These are phyloP conservation scores for Lojkania enalia DNA, from an alignment of 2,329 filamentous ascomycete species.

Conservation along the genomic window DNA sequence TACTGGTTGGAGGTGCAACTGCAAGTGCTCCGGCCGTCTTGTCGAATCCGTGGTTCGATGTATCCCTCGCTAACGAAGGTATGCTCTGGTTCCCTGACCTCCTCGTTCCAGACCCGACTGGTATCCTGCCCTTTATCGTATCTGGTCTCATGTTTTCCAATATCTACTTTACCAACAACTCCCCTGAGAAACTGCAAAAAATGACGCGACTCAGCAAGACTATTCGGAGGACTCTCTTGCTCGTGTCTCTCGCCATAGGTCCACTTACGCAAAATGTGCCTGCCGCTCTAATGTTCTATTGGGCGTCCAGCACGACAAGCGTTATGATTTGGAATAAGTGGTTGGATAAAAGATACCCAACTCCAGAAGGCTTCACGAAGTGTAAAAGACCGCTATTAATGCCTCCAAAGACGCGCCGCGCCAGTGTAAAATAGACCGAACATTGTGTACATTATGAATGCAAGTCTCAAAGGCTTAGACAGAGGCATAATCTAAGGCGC, in stretches of 20 bases:
- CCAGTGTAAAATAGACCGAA: no score
- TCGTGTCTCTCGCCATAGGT: conserved; percentile 36
- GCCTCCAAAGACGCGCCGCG: conserved; percentile 6
- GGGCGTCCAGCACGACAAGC: conserved; percentile 39
- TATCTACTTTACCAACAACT: conserved; percentile 40
- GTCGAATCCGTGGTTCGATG: conserved; percentile 46
- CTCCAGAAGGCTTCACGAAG: conserved; percentile 23
- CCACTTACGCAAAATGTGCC: conserved; percentile 43
- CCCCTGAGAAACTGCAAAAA: conserved; percentile 14
- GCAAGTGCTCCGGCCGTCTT: neutral
- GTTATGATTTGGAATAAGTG: conserved; percentile 40
- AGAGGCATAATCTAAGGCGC: no score
- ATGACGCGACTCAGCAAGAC: conserved; percentile 18
- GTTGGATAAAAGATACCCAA: conserved; percentile 36
- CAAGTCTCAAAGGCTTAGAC: no score
- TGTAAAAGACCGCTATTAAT: conserved; percentile 35
- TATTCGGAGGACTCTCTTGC: conserved; percentile 31
- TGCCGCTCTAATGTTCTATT: conserved; percentile 48
- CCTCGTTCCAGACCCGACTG: conserved; percentile 55
- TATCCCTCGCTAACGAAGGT: conserved; percentile 59
- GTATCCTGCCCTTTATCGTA: conserved; percentile 54
- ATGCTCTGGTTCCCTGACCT: conserved; percentile 64
- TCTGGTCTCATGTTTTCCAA: conserved; percentile 55
- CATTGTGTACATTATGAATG: no score
- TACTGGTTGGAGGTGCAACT: neutral